Percentiles rank a stretch among this genome's conserved stretches.
phyloP scores from a whole-genome alignment of 768 basidiomycete genomes.

The Atractiella rhizophila region DNA sequence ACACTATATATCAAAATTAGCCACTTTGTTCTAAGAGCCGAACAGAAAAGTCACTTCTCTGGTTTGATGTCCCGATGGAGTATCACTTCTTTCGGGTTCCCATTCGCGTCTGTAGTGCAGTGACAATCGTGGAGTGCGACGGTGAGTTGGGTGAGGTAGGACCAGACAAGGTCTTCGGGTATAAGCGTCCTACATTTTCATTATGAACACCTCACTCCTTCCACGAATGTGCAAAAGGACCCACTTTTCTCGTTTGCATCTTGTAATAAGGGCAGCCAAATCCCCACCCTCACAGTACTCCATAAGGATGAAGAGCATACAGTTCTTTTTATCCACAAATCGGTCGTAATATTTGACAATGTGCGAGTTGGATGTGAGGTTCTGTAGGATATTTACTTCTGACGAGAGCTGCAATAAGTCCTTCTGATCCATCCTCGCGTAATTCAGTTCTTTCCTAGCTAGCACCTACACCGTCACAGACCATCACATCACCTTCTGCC shows the following conservation, averaged over 20 bases:
- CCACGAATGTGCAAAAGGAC: slow-evolving; percentile 22
- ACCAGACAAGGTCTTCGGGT: slow-evolving; percentile 83
- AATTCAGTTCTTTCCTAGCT: slow-evolving; percentile 59
- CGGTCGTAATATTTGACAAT: slow-evolving; percentile 90
- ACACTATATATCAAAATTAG: slow-evolving; percentile 30
- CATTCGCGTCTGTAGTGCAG: slow-evolving; percentile 13
- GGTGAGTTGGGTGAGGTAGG: slow-evolving; percentile 78
- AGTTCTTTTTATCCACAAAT: slow-evolving; percentile 60
- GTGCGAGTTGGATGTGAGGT: slow-evolving; percentile 62
- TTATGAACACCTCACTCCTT: not conserved
- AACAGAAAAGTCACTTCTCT: slow-evolving; percentile 43
- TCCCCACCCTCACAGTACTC: slow-evolving; percentile 97
- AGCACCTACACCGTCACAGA: slow-evolving; percentile 7
- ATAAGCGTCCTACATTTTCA: slow-evolving; percentile 3
- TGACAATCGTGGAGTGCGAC: slow-evolving; percentile 81
- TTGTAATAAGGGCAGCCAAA: slow-evolving; percentile 59
- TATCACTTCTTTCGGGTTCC: slow-evolving; percentile 25
- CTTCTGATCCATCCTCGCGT: slow-evolving; percentile 83
- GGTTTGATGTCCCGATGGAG: slow-evolving; percentile 90
- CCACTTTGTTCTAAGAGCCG: not conserved
- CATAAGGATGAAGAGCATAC: slow-evolving; percentile 92
- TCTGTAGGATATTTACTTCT: slow-evolving; percentile 98
- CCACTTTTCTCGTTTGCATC: slow-evolving; percentile 17
- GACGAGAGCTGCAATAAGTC: slow-evolving; percentile 91
- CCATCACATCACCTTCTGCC: not conserved